Evolutionary conservation across 306 rosid genomes (phyloP).

Genomic region (Rosa persica): DNA sequence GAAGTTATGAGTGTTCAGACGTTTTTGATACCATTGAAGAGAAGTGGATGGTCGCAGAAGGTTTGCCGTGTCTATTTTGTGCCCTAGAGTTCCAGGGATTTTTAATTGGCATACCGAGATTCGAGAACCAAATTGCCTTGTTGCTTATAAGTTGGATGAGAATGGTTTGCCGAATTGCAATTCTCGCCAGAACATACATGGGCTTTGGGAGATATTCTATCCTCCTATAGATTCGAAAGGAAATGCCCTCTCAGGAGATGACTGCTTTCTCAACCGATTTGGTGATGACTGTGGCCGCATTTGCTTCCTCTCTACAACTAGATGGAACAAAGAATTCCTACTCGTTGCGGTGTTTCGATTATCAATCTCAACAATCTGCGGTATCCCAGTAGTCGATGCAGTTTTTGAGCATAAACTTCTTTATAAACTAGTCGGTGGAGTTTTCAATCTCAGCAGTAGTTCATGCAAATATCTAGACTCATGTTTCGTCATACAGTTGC

Average conservation of each 20-base stretch:
- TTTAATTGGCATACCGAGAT: not conserved
- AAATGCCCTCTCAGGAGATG: too few relatives aligned
- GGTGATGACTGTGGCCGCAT: not conserved
- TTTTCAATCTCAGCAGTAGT: not conserved
- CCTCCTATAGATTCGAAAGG: not conserved
- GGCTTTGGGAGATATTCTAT: not conserved
- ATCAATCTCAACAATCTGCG: not conserved
- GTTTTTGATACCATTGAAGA: not conserved
- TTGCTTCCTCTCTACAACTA: not conserved
- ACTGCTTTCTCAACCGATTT: not conserved
- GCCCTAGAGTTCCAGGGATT: not conserved
- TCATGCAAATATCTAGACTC: not conserved
- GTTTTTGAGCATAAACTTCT: not conserved
- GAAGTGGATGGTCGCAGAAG: not conserved
- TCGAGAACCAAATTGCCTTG: not conserved
- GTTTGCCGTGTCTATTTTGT: not conserved
- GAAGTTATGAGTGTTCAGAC: not conserved
- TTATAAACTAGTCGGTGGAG: not conserved
- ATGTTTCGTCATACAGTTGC: too few relatives aligned
- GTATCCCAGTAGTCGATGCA: not conserved
- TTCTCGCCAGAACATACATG: not conserved
- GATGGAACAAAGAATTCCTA: not conserved
- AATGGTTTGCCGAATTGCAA: not conserved
- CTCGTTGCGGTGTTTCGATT: not conserved
- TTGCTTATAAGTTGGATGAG: not conserved